These are phyloP conservation scores for Micractinium sp. DNA, from an alignment of 139 green algal species.

Conservation along the genomic window DNA sequence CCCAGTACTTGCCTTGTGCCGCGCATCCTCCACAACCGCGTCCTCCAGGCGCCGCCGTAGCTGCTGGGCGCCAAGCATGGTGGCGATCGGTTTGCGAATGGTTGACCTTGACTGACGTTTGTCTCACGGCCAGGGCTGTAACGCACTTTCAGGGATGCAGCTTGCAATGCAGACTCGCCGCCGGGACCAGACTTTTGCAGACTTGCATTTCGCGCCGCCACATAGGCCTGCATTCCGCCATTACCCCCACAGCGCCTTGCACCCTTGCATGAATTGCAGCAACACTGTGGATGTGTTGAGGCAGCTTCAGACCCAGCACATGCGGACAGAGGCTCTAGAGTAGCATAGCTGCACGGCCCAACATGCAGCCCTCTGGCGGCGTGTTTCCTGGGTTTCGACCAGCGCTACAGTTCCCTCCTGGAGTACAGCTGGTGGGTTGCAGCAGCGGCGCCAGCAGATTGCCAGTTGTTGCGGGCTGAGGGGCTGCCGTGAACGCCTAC, in stretches of 20 bases:
- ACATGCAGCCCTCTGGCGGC: conserved; percentile 20
- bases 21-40: neutral
- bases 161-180: too few species aligned
- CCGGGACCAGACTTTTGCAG: too few species aligned
- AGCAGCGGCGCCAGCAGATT: neutral
- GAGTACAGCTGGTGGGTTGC: neutral
- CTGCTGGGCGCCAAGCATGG: neutral
- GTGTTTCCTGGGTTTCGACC: conserved; percentile 4
- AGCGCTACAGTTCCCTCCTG: conserved; percentile 8
- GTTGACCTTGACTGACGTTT: neutral
- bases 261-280: too few species aligned
- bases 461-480: too few species aligned
- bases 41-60: neutral
- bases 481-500: neutral
- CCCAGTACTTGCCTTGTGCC: neutral
- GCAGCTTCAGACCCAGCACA: neutral
- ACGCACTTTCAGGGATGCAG: too few species aligned
- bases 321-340: neutral
- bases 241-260: too few species aligned
- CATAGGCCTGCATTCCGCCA: too few species aligned
- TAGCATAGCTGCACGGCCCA: neutral
- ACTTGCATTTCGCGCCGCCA: too few species aligned
- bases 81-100: neutral
- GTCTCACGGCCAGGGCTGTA: too few species aligned
- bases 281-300: too few species aligned